Conservation (phyloP, 768 basidiomycete species). For the Paxillus involutus region DNA sequence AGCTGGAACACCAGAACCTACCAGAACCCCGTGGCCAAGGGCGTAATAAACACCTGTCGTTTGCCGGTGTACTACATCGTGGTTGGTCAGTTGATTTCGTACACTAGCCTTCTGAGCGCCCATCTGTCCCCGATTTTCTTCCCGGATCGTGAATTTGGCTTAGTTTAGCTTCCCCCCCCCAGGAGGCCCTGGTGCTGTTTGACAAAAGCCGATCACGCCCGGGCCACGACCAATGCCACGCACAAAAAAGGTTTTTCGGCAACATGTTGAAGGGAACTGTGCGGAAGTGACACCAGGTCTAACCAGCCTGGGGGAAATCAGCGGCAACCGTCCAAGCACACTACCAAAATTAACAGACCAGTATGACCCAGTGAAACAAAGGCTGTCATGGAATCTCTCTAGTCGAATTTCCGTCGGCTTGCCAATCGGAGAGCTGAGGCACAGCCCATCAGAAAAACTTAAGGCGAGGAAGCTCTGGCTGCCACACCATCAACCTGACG, state of each 20-base stretch:
- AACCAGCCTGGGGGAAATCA: too few species aligned
- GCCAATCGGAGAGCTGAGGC: too few species aligned
- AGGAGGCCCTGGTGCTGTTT: background rate
- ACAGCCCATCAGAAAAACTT: too few species aligned
- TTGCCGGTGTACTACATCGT: background rate
- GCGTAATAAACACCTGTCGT: background rate
- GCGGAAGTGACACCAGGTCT: too few species aligned
- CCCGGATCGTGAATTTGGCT: background rate
- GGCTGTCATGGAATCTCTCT: too few species aligned
- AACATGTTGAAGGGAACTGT: background rate
- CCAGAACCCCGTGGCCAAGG: background rate
- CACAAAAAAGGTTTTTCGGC: background rate
- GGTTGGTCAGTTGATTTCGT: slow-evolving; percentile 9
- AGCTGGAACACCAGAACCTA: too few species aligned
- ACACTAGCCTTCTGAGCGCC: slow-evolving; percentile 1
- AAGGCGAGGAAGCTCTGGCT: background rate
- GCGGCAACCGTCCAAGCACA: too few species aligned
- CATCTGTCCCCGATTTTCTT: background rate
- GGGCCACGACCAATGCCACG: background rate
- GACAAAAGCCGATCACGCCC: slow-evolving; percentile 5
- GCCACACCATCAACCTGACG: background rate
- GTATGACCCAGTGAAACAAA: too few species aligned
- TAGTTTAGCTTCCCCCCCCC: background rate
- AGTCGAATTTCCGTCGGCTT: too few species aligned
- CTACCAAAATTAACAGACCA: too few species aligned